Conservation (phyloP, 2,329 filamentous ascomycete genomes). For the Xylariaceae sp. region DNA sequence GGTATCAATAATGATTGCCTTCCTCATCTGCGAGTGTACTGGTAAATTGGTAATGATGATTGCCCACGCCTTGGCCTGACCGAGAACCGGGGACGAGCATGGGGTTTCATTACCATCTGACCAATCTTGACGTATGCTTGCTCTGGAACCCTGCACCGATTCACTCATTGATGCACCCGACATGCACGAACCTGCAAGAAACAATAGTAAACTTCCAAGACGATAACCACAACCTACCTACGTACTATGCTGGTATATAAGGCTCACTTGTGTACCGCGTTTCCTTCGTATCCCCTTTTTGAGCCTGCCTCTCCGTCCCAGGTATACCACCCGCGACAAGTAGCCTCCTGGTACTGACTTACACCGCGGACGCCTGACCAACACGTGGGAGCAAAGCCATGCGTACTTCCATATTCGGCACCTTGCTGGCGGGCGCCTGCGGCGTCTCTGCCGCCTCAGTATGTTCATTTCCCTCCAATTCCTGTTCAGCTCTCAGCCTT, state of each 20-base stretch:
- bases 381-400: slow-evolving; percentile 16
- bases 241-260: slow-evolving; percentile 15
- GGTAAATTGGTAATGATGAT: neutral
- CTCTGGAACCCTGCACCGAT: slow-evolving; percentile 17
- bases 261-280: neutral
- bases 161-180: neutral
- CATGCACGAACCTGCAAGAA: slow-evolving; percentile 17
- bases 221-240: neutral
- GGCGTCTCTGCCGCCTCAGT: slow-evolving; percentile 28
- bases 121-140: slow-evolving; percentile 16
- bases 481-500: neutral
- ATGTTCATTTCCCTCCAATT: slow-evolving; percentile 7
- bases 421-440: slow-evolving; percentile 24
- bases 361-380: slow-evolving; percentile 2
- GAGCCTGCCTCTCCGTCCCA: slow-evolving; percentile 13
- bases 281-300: neutral
- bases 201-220: slow-evolving; percentile 9
- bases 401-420: slow-evolving; percentile 25
- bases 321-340: neutral
- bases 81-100: slow-evolving; percentile 13
- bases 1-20: slow-evolving; percentile 4
- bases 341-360: neutral
- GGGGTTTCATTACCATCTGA: slow-evolving; percentile 16
- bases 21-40: slow-evolving; percentile 12
- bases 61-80: neutral